Evolutionary conservation across 108 stramenopile species (phyloP).

Genomic region (Nannochloropsis gaditana): DNA sequence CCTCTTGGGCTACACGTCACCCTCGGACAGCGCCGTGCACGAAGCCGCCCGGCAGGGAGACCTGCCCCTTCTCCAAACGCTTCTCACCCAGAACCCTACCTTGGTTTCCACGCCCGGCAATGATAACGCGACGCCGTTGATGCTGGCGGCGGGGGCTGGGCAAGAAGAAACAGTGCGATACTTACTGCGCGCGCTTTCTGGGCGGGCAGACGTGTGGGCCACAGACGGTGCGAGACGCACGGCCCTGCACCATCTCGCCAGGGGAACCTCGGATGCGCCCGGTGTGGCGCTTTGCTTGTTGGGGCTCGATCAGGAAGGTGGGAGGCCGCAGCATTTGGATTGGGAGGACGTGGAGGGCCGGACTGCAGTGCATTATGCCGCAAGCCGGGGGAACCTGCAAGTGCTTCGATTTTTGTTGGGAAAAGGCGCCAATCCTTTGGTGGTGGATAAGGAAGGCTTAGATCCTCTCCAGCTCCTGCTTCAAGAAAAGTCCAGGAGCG

Average conservation of each 20-base stretch:
- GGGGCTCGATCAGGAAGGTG: neutral
- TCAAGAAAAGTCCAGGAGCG: too few relatives aligned
- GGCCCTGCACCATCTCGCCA: neutral
- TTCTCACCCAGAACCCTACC: neutral
- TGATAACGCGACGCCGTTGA: neutral
- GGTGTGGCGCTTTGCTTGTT: neutral
- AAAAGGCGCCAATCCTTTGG: neutral
- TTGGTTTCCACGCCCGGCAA: neutral
- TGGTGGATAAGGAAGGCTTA: neutral
- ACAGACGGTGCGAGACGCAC: neutral
- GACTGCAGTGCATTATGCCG: neutral
- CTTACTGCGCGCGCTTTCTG: neutral
- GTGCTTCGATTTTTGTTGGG: neutral
- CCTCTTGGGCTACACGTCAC: neutral
- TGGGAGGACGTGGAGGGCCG: neutral
- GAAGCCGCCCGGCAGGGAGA: neutral
- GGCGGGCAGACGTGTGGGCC: neutral
- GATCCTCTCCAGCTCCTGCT: neutral
- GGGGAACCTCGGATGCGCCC: neutral
- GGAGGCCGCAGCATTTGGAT: neutral
- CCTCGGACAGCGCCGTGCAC: neutral
- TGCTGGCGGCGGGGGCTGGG: neutral
- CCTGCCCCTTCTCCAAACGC: neutral
- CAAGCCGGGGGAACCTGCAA: neutral
- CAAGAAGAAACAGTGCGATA: conserved; percentile 1